A percentile compares a stretch with the other conserved stretches of the same genome.
Evolutionary conservation across 2,329 filamentous ascomycete species (phyloP).

Genomic region (Calonectria henricotiae): DNA sequence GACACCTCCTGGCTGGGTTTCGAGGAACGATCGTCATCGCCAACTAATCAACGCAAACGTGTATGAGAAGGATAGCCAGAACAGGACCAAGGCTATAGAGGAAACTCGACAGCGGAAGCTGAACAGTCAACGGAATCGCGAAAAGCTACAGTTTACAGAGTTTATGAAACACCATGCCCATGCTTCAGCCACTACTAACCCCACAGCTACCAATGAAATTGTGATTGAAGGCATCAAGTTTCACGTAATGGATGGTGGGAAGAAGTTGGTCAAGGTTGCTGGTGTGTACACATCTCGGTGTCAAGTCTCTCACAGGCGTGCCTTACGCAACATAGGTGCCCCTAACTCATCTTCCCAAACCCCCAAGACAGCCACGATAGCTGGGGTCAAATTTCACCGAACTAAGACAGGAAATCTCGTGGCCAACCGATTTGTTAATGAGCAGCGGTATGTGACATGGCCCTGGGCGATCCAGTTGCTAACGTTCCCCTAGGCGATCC

Average conservation of each 20-base stretch:
- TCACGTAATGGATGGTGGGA: constrained; percentile 81
- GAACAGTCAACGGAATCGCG: constrained; percentile 68
- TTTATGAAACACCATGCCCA: constrained; percentile 55
- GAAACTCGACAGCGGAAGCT: constrained; percentile 76
- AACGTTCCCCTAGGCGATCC: constrained; percentile 63
- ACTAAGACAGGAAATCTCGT: constrained; percentile 92
- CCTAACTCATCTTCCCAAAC: constrained; percentile 76
- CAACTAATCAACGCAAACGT: constrained; percentile 88
- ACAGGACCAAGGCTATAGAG: constrained; percentile 80
- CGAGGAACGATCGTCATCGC: constrained; percentile 82
- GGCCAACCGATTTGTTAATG: constrained; percentile 81
- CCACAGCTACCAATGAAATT: constrained; percentile 72
- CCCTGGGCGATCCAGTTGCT: constrained; percentile 56
- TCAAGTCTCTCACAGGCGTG: constrained; percentile 18
- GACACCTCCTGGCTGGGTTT: constrained; percentile 71
- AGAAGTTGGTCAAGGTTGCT: constrained; percentile 83
- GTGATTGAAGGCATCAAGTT: constrained; percentile 82
- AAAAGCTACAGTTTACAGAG: constrained; percentile 71
- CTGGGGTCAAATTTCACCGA: constrained; percentile 86
- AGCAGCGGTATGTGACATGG: constrained; percentile 77
- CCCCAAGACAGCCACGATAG: constrained; percentile 81
- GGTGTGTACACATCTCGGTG: constrained; percentile 66
- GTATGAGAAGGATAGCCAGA: constrained; percentile 82
- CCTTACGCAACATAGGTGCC: constrained; percentile 67
- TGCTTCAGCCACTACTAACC: constrained; percentile 44